A percentile compares a stretch with the other conserved stretches of the same genome.
Evolutionary conservation across 257 asterid genomes (phyloP).

Genomic region (Capsicum chinense): DNA sequence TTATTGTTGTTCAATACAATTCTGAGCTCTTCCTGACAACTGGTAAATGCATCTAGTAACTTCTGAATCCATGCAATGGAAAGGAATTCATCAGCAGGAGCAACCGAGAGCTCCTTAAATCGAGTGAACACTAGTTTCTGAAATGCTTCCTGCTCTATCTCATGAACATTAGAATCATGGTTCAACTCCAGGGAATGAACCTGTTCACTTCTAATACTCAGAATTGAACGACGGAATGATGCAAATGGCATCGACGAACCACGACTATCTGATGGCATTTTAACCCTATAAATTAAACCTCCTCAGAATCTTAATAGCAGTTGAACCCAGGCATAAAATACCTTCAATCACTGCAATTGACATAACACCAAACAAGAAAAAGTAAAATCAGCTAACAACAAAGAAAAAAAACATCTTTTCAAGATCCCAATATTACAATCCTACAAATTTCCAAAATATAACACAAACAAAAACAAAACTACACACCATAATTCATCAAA

Average conservation of each 20-base stretch:
- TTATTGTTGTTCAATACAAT: slow-evolving; percentile 49
- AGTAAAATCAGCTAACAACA: not conserved
- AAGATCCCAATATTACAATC: not conserved
- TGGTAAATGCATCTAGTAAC: slow-evolving; percentile 61
- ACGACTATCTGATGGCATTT: slow-evolving; percentile 73
- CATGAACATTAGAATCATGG: slow-evolving; percentile 48
- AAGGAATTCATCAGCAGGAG: slow-evolving; percentile 63
- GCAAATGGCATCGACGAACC: slow-evolving; percentile 70
- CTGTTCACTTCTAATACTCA: slow-evolving; percentile 62
- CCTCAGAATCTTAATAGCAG: slow-evolving; percentile 27
- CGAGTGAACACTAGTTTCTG: slow-evolving; percentile 57
- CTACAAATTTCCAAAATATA: not conserved
- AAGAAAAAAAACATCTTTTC: not conserved
- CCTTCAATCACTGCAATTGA: slow-evolving; percentile 26
- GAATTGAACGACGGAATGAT: slow-evolving; percentile 78
- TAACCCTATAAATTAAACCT: slow-evolving; percentile 33
- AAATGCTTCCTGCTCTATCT: slow-evolving; percentile 51
- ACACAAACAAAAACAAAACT: slow-evolving; percentile 4
- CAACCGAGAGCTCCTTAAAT: slow-evolving; percentile 64
- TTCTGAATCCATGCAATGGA: slow-evolving; percentile 79
- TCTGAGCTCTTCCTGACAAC: slow-evolving; percentile 70
- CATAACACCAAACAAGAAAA: not conserved
- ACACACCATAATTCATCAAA: slow-evolving; percentile 22
- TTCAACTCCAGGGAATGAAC: slow-evolving; percentile 59
- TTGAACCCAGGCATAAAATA: not conserved